Conservation (phyloP, 768 basidiomycete species). For the Cystobasidium ongulense region DNA sequence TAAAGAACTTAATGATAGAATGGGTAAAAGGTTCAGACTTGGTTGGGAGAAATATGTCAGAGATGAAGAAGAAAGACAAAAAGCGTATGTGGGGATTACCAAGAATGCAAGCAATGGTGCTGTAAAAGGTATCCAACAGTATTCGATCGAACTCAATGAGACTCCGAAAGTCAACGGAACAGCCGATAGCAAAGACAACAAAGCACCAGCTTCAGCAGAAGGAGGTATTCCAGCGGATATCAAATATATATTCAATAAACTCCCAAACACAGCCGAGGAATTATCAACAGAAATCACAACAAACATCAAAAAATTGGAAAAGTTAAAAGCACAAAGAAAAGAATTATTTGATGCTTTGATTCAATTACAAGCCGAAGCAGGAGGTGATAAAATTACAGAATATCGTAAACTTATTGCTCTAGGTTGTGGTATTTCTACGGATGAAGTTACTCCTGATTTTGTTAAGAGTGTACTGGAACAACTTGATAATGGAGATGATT, state of each 20-base stretch:
- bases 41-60: slow-evolving; percentile 92
- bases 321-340: slow-evolving; percentile 61
- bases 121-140: slow-evolving; percentile 30
- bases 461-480: slow-evolving; percentile 71
- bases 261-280: slow-evolving; percentile 56
- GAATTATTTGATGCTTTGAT: slow-evolving; percentile 67
- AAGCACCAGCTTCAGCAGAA: background rate
- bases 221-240: slow-evolving; percentile 32
- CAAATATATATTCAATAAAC: slow-evolving; percentile 43
- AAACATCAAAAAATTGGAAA: slow-evolving; percentile 59
- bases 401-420: slow-evolving; percentile 82
- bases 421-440: slow-evolving; percentile 76
- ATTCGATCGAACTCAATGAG: background rate
- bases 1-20: slow-evolving; percentile 59
- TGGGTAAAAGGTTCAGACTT: slow-evolving; percentile 69
- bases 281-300: slow-evolving; percentile 54
- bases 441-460: slow-evolving; percentile 74
- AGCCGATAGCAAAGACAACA: slow-evolving; percentile 46
- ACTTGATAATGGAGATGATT: slow-evolving; percentile 34
- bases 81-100: slow-evolving; percentile 43
- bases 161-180: slow-evolving; percentile 31
- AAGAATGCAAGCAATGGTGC: slow-evolving; percentile 45
- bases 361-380: slow-evolving; percentile 75
- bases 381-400: slow-evolving; percentile 76
- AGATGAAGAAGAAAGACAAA: slow-evolving; percentile 73